A percentile compares a stretch with the other conserved stretches of the same genome.
Evolutionary conservation across 73 alveolate genomes (phyloP).

Genomic region (Paramecium sonneborni): DNA sequence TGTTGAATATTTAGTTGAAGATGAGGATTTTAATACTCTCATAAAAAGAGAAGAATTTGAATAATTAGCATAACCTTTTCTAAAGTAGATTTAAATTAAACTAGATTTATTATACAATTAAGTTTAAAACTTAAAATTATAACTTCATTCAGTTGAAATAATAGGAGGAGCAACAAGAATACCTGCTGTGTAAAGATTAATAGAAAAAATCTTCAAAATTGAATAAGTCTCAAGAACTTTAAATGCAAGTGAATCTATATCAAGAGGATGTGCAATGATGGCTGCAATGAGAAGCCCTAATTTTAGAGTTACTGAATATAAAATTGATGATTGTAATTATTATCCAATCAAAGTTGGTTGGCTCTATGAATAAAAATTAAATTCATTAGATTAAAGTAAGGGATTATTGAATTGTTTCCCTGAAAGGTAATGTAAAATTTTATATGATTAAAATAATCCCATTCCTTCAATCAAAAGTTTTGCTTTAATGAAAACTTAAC

Average conservation of each 20-base stretch:
- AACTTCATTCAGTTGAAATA: slow-evolving; percentile 92
- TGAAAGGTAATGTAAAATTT: slow-evolving; percentile 59
- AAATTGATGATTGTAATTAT: slow-evolving; percentile 81
- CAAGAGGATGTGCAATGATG: slow-evolving; percentile 98
- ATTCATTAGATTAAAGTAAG: slow-evolving; percentile 58
- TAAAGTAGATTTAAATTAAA: background rate
- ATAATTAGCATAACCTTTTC: slow-evolving; percentile 65
- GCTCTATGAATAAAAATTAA: slow-evolving; percentile 62
- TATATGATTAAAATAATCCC: slow-evolving; percentile 62
- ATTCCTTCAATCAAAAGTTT: slow-evolving; percentile 80
- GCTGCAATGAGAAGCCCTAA: slow-evolving; percentile 98
- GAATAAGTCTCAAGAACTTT: slow-evolving; percentile 92
- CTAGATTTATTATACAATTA: background rate
- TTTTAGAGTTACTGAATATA: slow-evolving; percentile 87
- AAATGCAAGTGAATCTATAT: slow-evolving; percentile 95
- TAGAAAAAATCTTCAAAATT: slow-evolving; percentile 84
- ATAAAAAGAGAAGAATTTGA: slow-evolving; percentile 93
- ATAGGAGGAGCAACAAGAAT: slow-evolving; percentile 97
- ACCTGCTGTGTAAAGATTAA: slow-evolving; percentile 84
- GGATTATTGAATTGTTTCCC: slow-evolving; percentile 55
- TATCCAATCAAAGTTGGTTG: slow-evolving; percentile 84
- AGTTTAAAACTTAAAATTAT: slow-evolving; percentile 72
- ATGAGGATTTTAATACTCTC: slow-evolving; percentile 84
- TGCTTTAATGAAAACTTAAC: slow-evolving; percentile 74
- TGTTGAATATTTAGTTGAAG: slow-evolving; percentile 93